These are phyloP conservation scores for Suhomyces terraborum DNA, from an alignment of 1,139 yeast genomes.

Conservation along the genomic window DNA sequence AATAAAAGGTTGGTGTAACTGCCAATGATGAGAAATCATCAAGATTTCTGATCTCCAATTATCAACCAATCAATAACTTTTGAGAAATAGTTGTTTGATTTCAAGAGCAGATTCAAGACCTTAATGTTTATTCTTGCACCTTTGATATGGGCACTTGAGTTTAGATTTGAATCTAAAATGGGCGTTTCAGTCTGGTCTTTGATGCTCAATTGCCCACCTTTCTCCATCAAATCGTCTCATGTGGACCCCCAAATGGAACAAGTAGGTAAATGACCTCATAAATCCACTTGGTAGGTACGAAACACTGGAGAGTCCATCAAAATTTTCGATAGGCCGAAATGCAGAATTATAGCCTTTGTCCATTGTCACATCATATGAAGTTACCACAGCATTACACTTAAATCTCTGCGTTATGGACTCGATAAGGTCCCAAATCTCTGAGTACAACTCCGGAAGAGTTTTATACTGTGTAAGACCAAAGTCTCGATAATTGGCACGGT, in stretches of 20 bases:
- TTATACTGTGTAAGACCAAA: constrained; percentile 17
- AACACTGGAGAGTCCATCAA: constrained; percentile 2
- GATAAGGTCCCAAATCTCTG: constrained; percentile 18
- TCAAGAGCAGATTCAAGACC: too few species aligned
- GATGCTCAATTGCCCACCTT: background rate
- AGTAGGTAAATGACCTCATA: constrained; percentile 20
- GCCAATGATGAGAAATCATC: too few species aligned
- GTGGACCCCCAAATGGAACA: constrained; percentile 18
- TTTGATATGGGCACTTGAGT: too few species aligned
- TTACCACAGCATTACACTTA: constrained; percentile 34
- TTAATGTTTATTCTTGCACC: too few species aligned
- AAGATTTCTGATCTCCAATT: too few species aligned
- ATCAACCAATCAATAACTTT: too few species aligned
- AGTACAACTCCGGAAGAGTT: constrained; percentile 20
- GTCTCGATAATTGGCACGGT: constrained; percentile 16
- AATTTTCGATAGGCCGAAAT: constrained; percentile 7
- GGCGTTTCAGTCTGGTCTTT: too few species aligned
- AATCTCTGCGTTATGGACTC: constrained; percentile 21
- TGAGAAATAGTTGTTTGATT: too few species aligned
- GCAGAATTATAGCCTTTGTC: constrained; percentile 34
- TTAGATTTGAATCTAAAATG: too few species aligned
- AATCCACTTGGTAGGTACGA: constrained; percentile 14
- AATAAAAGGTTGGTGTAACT: too few species aligned
- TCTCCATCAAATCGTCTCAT: constrained; percentile 1
- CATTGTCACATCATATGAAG: constrained; percentile 35